Evolutionary conservation across 352 stramenopile genomes (phyloP), one percentile per base, ranked within the genome.

Genomic region (Phytophthora sp.): DNA sequence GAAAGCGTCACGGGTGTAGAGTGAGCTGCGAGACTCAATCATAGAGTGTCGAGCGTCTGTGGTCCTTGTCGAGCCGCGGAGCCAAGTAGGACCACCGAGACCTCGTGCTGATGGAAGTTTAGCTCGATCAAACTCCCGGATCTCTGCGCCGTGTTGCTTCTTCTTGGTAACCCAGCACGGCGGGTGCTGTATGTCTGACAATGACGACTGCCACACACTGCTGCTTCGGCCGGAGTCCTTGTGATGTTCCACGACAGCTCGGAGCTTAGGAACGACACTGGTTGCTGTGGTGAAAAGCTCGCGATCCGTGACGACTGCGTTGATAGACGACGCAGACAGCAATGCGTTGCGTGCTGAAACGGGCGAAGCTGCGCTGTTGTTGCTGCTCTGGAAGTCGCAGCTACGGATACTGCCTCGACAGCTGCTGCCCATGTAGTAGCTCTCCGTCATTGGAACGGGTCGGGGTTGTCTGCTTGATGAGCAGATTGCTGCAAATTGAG

Each of bases 91-190:
- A 15, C 35, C 21, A 24, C 66, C 51, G 3, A 57, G 45, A 34
- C 28, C 52, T 39, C 20, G 53, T 17, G 45, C 27, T 2, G 28
- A 56, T 27, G 67, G 27, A 2, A 74, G 28, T 27, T 72, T 74
- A 11, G 66, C 23, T 44, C 74, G 79, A 44, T 88, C 74, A 43
- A 87, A 87, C 62, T 84, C 77, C 17, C 62, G 75, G 62, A 84
- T 68, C 43, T 84, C 67, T 9, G 68, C 69, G 10, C 74, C 76
- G 46, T 85, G 55, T 6, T 70, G 70, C 55, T 77, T 72, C 53
- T 72, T 79, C 52, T 75, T 72, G 41, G 73, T 54, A n/a, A 79
- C 56, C 73, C 73, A 82, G 41, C 41, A 66, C 1, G 59, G 54
- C 32, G 59, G 27, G 7, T 68, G 55, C 13, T 60, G 59, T 37